phyloP scores from a whole-genome alignment of 768 basidiomycete genomes.

The Rhizopogon roseolus region DNA sequence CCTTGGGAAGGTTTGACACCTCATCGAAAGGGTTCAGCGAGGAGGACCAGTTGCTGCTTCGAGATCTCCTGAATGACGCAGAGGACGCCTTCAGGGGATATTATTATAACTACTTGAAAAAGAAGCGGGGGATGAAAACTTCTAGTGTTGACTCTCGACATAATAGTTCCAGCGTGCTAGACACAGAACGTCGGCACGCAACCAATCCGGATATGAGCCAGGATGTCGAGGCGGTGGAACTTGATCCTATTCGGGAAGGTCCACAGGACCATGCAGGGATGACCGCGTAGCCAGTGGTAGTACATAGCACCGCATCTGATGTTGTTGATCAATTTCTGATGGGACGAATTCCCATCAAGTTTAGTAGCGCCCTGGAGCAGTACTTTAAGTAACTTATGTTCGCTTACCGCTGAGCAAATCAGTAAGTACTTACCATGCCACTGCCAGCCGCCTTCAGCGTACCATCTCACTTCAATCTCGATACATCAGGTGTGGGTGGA shows the following conservation, averaged over 20 bases:
- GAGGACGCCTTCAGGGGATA: conserved; percentile 12
- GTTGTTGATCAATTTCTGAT: too few species aligned
- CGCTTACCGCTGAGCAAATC: not conserved
- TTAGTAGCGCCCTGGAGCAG: not conserved
- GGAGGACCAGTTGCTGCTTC: conserved; percentile 6
- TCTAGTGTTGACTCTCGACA: too few species aligned
- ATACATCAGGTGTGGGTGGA: conserved; percentile 26
- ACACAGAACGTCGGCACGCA: too few species aligned
- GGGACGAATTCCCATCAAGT: too few species aligned
- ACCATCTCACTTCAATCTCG: conserved; percentile 12
- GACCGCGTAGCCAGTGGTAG: too few species aligned
- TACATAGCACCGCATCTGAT: too few species aligned
- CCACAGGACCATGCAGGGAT: too few species aligned
- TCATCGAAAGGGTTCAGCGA: conserved; percentile 1
- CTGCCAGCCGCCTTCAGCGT: not conserved
- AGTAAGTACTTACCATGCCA: not conserved
- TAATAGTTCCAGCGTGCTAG: too few species aligned
- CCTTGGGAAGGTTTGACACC: not conserved
- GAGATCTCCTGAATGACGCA: conserved; percentile 12
- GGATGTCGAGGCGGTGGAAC: too few species aligned
- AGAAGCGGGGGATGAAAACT: too few species aligned
- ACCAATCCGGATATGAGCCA: too few species aligned
- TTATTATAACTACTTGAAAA: not conserved
- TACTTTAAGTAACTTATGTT: not conserved
- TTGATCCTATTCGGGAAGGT: too few species aligned